A percentile compares a stretch with the other conserved stretches of the same genome.
Conservation (phyloP, 2,329 filamentous ascomycete species). For the Diaporthe vexans region DNA sequence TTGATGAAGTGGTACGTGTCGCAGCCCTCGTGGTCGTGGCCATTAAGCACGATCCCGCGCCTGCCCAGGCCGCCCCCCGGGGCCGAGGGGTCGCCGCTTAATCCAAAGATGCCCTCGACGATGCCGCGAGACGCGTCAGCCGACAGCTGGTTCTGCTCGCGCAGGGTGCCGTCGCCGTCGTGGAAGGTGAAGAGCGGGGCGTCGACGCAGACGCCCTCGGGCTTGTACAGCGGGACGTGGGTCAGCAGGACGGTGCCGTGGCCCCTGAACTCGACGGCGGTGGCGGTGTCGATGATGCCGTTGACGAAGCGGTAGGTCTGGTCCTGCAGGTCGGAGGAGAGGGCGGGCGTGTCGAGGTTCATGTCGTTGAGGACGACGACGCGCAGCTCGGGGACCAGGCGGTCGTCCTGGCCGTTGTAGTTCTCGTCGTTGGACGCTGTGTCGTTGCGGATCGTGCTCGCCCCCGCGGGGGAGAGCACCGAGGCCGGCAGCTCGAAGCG, state of each 20-base stretch:
- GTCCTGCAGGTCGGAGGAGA: slow-evolving; percentile 75
- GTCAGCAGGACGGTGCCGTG: slow-evolving; percentile 89
- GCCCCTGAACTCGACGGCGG: slow-evolving; percentile 71
- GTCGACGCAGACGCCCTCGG: slow-evolving; percentile 85
- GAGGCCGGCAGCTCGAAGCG: slow-evolving; percentile 73
- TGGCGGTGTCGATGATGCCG: slow-evolving; percentile 72
- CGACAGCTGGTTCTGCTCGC: slow-evolving; percentile 93
- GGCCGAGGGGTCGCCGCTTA: slow-evolving; percentile 73
- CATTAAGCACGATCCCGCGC: slow-evolving; percentile 86
- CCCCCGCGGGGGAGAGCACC: slow-evolving; percentile 52
- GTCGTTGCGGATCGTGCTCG: slow-evolving; percentile 53
- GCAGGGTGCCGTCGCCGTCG: slow-evolving; percentile 75
- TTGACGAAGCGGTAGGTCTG: slow-evolving; percentile 85
- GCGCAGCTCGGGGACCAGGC: slow-evolving; percentile 77
- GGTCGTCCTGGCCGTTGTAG: slow-evolving; percentile 61
- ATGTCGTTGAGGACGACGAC: slow-evolving; percentile 92
- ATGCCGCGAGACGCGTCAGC: slow-evolving; percentile 79
- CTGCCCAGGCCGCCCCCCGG: slow-evolving; percentile 75
- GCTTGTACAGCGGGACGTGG: slow-evolving; percentile 92
- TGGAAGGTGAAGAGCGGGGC: slow-evolving; percentile 87
- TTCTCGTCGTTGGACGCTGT: slow-evolving; percentile 51
- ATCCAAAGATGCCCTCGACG: slow-evolving; percentile 87
- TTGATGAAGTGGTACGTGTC: slow-evolving; percentile 89
- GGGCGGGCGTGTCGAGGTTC: slow-evolving; percentile 89
- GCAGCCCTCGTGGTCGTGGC: slow-evolving; percentile 96